A percentile compares a stretch with the other conserved stretches of the same genome.
Evolutionary conservation across 495 filamentous ascomycete genomes (phyloP).

Genomic region (Neurospora discreta): DNA sequence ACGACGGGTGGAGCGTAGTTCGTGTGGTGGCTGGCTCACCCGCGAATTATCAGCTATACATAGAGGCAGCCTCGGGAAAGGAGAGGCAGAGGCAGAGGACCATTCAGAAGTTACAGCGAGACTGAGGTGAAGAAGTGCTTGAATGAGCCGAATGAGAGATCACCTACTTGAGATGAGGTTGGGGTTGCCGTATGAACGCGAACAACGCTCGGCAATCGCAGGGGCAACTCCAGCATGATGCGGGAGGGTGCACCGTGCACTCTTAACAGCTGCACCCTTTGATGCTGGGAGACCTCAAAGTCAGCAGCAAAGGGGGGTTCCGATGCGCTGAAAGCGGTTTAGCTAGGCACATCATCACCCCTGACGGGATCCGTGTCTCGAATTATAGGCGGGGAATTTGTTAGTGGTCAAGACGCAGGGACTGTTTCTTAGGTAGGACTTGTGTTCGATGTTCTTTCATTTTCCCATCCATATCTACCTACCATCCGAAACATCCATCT

Average conservation of each 20-base stretch:
- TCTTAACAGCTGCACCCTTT: not conserved
- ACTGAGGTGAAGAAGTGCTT: not conserved
- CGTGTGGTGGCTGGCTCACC: not conserved
- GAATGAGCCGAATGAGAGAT: not conserved
- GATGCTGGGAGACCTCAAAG: not conserved
- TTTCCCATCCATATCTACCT: not conserved
- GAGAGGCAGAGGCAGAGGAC: not conserved
- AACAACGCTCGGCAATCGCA: not conserved
- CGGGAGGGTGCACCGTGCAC: not conserved
- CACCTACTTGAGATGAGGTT: not conserved
- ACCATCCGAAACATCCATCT: not conserved
- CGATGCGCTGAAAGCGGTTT: not conserved
- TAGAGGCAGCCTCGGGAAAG: not conserved
- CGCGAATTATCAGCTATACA: not conserved
- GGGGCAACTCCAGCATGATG: not conserved
- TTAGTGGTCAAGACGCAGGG: not conserved
- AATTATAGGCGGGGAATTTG: not conserved
- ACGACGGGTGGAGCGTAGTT: not conserved
- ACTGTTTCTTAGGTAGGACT: not conserved
- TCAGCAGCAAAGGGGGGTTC: not conserved
- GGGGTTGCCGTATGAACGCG: not conserved
- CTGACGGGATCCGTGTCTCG: not conserved
- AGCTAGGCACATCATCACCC: not conserved
- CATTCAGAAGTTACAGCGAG: not conserved
- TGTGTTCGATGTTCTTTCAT: not conserved